Evolutionary conservation across 495 filamentous ascomycete species (phyloP), one percentile per base, ranked within the genome.

Genomic region (Peziza echinospora): DNA sequence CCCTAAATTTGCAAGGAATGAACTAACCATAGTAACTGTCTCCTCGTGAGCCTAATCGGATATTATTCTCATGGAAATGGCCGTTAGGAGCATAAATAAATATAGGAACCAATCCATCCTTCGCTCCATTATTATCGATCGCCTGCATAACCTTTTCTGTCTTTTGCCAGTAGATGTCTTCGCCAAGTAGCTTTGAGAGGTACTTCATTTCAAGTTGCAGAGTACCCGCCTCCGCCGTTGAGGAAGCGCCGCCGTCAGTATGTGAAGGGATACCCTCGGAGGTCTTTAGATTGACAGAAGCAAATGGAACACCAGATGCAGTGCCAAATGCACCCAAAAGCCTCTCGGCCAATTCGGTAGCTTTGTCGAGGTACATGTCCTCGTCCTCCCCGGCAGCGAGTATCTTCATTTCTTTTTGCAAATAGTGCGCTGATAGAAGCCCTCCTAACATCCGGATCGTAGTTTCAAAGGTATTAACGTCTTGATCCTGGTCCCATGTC

Each of bases 131-230:
- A 47, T 76, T 72, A 54, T 96, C 89, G 10, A 94, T 73, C 8
- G 89, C 71, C 59, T 93, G 56, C 64, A 99, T 94, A 0, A 91
- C 84, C 50, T 79, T 82, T 63, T 96, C 91, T 11, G 78, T 85
- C 52, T 76, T 75, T 41, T 78, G 73, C 89, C 89, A 97, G 55
- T 85, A 94, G 46, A 81, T 70, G 11, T 76, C 75, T 62, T 99
- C 89, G 16, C 89, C 91, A 0, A 85, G 96, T 48, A 99, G 66
- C 58, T 91, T 91, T 41, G 89, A 81, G 17, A 99, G 70, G 56
- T 99, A 99, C 56, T 99, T 99, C 70, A 94, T 80, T 63, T 99
- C 89, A 10, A 99, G 71, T 64, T 99, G 89, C 40, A 96, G 59
- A 3, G 81, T 86, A 1, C 85, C 80, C 1, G 91, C 82, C 65